Conservation (phyloP, 2,329 filamentous ascomycete genomes). For the Epichloe sp. region DNA sequence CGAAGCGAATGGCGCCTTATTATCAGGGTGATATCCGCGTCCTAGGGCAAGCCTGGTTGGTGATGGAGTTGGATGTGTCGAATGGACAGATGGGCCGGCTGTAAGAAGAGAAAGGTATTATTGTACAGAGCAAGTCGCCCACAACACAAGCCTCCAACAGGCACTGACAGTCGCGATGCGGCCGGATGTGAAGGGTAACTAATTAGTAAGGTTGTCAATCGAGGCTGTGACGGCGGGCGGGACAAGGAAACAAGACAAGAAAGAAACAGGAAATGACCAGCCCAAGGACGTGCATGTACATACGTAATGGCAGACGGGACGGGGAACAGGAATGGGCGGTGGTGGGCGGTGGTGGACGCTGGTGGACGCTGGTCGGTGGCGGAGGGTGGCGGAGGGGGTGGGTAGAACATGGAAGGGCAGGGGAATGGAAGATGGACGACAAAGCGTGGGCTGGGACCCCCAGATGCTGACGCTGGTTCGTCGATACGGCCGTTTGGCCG, state of each 20-base stretch:
- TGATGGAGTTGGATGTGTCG: neutral
- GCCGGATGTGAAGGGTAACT: neutral
- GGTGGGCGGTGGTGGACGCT: neutral
- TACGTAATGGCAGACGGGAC: neutral
- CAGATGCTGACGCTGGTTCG: slow-evolving; percentile 19
- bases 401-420: slow-evolving; percentile 9
- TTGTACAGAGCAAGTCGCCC: neutral
- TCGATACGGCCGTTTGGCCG: slow-evolving; percentile 41
- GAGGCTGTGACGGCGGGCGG: neutral
- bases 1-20: neutral
- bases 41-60: neutral
- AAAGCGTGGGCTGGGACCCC: slow-evolving; percentile 1
- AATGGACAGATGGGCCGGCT: neutral
- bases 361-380: too few relatives aligned
- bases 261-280: neutral
- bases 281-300: neutral
- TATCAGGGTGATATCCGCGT: neutral
- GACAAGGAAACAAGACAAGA: neutral
- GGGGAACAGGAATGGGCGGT: slow-evolving; percentile 1
- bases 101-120: neutral
- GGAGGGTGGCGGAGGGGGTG: neutral
- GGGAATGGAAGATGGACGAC: slow-evolving; percentile 8
- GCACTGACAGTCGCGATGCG: neutral
- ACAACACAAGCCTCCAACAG: neutral
- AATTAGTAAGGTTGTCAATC: neutral